A percentile compares a stretch with the other conserved stretches of the same genome.
phyloP scores from a whole-genome alignment of 129 eudicot species.

The Silybum marianum region DNA sequence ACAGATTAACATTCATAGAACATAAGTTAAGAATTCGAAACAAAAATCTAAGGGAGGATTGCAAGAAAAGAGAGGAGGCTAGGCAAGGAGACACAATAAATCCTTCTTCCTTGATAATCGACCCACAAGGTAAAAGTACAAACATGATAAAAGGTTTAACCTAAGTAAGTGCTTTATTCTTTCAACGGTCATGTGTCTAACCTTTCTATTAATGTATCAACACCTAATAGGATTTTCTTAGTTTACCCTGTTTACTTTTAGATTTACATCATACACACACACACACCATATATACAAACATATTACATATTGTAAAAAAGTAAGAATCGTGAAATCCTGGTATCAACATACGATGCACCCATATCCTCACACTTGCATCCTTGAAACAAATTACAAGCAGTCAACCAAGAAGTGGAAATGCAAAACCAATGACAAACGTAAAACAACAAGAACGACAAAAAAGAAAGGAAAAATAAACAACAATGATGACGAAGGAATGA shows the following conservation, averaged over 20 bases:
- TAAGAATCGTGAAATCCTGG: no score
- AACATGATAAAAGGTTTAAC: neutral
- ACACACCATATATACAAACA: no score
- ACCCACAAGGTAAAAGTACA: neutral
- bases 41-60: no score
- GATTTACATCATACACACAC: neutral
- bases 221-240: neutral
- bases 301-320: no score
- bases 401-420: neutral
- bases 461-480: neutral
- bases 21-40: neutral
- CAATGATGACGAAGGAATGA: neutral
- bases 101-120: neutral
- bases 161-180: neutral
- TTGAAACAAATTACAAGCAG: neutral
- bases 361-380: no score
- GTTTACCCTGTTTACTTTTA: neutral
- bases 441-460: neutral
- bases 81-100: neutral
- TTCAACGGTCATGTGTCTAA: neutral
- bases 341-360: no score
- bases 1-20: neutral
- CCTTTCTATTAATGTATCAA: neutral
- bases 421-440: neutral
- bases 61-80: neutral